phyloP scores from a whole-genome alignment of 768 basidiomycete genomes.

The Auricularia sp. region DNA sequence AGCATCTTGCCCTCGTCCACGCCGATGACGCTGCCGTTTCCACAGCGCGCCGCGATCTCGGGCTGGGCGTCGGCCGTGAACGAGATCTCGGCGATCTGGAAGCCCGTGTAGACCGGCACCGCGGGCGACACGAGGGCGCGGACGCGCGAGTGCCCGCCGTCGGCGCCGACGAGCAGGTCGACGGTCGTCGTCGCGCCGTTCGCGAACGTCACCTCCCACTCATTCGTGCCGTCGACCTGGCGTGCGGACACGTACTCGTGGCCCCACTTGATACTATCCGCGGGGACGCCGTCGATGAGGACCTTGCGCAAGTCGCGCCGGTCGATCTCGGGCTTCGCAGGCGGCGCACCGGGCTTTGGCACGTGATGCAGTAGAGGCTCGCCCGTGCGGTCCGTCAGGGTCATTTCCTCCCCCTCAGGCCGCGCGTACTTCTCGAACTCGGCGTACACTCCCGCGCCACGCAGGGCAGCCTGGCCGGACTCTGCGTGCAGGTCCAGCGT shows the following conservation, averaged over 20 bases:
- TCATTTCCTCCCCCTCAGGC: slow-evolving; percentile 14
- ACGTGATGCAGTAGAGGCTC: neutral
- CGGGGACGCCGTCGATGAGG: slow-evolving; percentile 9
- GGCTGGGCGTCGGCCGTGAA: slow-evolving; percentile 14
- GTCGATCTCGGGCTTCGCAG: neutral
- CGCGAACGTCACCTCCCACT: neutral
- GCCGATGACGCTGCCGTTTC: slow-evolving; percentile 19
- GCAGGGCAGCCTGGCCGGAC: slow-evolving; percentile 15
- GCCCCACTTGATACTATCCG: slow-evolving; percentile 7
- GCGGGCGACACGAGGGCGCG: slow-evolving; percentile 23
- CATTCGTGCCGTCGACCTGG: neutral
- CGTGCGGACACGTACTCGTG: neutral
- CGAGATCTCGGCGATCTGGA: slow-evolving; percentile 14
- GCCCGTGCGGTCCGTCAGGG: slow-evolving; percentile 10
- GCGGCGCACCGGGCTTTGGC: neutral
- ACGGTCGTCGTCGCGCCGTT: neutral
- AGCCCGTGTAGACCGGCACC: slow-evolving; percentile 24
- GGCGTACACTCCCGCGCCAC: slow-evolving; percentile 13
- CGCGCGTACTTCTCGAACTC: slow-evolving; percentile 14
- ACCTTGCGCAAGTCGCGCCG: slow-evolving; percentile 5
- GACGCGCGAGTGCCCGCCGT: slow-evolving; percentile 31
- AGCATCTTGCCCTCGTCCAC: slow-evolving; percentile 18
- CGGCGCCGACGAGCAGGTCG: slow-evolving; percentile 26
- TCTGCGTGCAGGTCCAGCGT: slow-evolving; percentile 19
- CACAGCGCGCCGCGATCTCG: slow-evolving; percentile 15